Evolutionary conservation across 371 early-diverging fungal species (phyloP), one percentile per base, ranked within the genome.

Genomic region (Mortierella sp.): DNA sequence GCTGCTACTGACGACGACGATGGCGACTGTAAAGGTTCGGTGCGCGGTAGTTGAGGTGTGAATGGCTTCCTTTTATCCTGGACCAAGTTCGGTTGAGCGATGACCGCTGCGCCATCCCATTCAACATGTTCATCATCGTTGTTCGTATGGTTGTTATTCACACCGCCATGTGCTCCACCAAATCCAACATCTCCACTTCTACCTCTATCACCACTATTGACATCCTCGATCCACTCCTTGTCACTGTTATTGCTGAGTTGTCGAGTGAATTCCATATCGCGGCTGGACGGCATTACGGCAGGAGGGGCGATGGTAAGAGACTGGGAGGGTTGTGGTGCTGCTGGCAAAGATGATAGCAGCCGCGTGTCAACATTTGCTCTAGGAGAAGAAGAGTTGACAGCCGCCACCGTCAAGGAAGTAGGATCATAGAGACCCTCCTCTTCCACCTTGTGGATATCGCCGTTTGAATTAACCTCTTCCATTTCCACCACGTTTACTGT

Each of bases 61-160:
- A 31, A 38, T 28, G 58, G 26, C 11, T 58, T 50, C 77, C 45
- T 77, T 77, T 77, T 77, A 77, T 77, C 71, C 3, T 77, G 58
- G 26, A 60, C 72, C 57, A 58, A 5, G 42, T n/a, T 70, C 10
- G 24, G 28, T 70, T 70, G 71, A 55, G 26, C 45, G 24, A 55
- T n/a, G 19, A 13, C 52, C 0, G 50, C 47, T 4, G 34, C 55
- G 24, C 70, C 71, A 68, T 54, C 5, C 52, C 76, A 48, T 38
- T 38, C 42, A 9, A n/a, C 45, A 60, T 26, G 24, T 38, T 2
- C 65, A 65, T 38, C 65, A 19, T 65, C 65, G 16, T 19, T 38
- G 38, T 65, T 26, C 34, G 26, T 57, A n/a, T 71, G 63, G 28
- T n/a, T 55, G n/a, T 47, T 55, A 68, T 48, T 68, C 70, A 76